A percentile compares a stretch with the other conserved stretches of the same genome.
These are phyloP conservation scores for Marasmius oreades DNA, from an alignment of 1,284 basidiomycete species.

Conservation along the genomic window DNA sequence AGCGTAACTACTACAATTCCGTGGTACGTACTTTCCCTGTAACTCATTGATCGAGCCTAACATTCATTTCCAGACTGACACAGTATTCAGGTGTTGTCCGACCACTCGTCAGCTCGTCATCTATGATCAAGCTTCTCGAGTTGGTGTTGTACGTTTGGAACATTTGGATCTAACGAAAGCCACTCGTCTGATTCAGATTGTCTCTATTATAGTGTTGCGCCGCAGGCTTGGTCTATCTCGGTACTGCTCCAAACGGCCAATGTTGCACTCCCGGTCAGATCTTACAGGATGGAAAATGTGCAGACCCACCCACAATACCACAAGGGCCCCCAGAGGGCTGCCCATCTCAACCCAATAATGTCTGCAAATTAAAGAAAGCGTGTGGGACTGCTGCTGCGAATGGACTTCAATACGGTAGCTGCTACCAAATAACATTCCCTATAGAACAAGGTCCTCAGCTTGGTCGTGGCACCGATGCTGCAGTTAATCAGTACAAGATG, in stretches of 20 bases:
- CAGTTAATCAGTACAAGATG: neutral
- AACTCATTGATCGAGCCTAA: neutral
- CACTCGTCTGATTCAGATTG: too few relatives aligned
- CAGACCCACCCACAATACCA: neutral
- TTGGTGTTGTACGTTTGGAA: neutral
- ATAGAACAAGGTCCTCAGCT: neutral
- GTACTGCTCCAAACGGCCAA: neutral
- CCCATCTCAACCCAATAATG: conserved; percentile 1
- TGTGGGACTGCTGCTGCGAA: neutral
- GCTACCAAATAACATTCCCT: conserved; percentile 3
- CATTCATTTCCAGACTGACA: neutral
- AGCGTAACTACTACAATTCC: neutral
- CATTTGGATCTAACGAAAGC: too few relatives aligned
- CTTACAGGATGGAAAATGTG: neutral
- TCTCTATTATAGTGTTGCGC: neutral
- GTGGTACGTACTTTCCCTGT: neutral
- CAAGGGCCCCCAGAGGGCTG: neutral
- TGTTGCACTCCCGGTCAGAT: neutral
- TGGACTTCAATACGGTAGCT: conserved; percentile 2
- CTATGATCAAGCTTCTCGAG: neutral
- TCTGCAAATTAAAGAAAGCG: neutral
- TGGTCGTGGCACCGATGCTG: neutral
- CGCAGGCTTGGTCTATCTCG: neutral
- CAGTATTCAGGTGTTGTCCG: neutral
- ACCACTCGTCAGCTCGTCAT: neutral